Evolutionary conservation across 768 basidiomycete species (phyloP).

Genomic region (Kwoniella shandongensis): DNA sequence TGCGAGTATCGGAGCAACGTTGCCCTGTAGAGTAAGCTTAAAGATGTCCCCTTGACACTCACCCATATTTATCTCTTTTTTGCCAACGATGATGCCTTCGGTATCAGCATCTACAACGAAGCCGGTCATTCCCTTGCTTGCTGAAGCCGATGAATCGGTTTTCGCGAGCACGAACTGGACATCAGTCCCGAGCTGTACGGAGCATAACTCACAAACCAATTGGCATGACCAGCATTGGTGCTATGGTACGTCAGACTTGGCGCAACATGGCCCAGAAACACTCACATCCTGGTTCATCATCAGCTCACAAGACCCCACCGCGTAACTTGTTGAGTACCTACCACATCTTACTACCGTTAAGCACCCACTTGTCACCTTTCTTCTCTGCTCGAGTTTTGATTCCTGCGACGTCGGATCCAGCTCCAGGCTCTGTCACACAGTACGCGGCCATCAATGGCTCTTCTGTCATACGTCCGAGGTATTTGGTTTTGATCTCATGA

Average conservation of each 20-base stretch:
- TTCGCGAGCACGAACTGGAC: conserved; percentile 54
- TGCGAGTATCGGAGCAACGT: conserved; percentile 54
- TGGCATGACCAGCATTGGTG: conserved; percentile 54
- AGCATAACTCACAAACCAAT: conserved; percentile 51
- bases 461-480: conserved; percentile 55
- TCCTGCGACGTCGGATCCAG: conserved; percentile 55
- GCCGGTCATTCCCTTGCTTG: conserved; percentile 52
- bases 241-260: conserved; percentile 16
- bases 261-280: background rate
- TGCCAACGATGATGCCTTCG: conserved; percentile 46
- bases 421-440: conserved; percentile 54
- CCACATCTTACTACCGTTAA: conserved; percentile 58
- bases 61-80: conserved; percentile 55
- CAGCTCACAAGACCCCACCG: background rate
- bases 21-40: conserved; percentile 42
- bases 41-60: conserved; percentile 10
- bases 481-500: conserved; percentile 54
- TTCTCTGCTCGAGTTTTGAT: conserved; percentile 54
- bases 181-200: conserved; percentile 7
- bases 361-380: conserved; percentile 51
- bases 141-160: conserved; percentile 49
- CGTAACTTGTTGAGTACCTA: conserved; percentile 5
- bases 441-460: conserved; percentile 55
- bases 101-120: conserved; percentile 54
- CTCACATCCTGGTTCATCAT: conserved; percentile 30